phyloP scores from a whole-genome alignment of 2,329 filamentous ascomycete genomes.

The Colletotrichum sojae region DNA sequence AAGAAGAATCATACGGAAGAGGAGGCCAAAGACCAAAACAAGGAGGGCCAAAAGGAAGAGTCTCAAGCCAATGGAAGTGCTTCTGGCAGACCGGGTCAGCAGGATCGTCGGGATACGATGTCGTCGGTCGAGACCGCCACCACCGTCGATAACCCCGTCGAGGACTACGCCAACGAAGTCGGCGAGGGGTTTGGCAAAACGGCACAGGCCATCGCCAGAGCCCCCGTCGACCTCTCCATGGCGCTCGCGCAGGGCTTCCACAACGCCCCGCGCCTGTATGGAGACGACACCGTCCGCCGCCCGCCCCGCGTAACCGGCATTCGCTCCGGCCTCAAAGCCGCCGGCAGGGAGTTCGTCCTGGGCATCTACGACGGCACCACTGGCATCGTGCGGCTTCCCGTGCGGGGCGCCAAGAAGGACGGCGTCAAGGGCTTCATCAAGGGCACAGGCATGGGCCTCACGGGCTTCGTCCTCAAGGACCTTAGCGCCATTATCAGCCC shows the following conservation, averaged over 20 bases:
- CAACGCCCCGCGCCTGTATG: slow-evolving; percentile 79
- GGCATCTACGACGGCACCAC: slow-evolving; percentile 77
- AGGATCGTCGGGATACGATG: slow-evolving; percentile 41
- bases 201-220: slow-evolving; percentile 64
- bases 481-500: slow-evolving; percentile 73
- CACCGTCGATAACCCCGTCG: slow-evolving; percentile 48
- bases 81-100: slow-evolving; percentile 17
- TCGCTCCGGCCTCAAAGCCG: slow-evolving; percentile 73
- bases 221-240: slow-evolving; percentile 73
- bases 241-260: slow-evolving; percentile 79
- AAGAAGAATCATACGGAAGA: slow-evolving; percentile 25
- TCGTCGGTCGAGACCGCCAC: slow-evolving; percentile 39
- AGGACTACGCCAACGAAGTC: slow-evolving; percentile 65
- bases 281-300: slow-evolving; percentile 77
- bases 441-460: slow-evolving; percentile 74
- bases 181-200: slow-evolving; percentile 66
- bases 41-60: slow-evolving; percentile 6
- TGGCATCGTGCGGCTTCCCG: slow-evolving; percentile 72
- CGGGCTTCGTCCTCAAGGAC: slow-evolving; percentile 75
- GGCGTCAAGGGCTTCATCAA: slow-evolving; percentile 63
- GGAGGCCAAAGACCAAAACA: neutral
- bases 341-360: slow-evolving; percentile 72
- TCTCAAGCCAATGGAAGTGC: slow-evolving; percentile 16
- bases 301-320: slow-evolving; percentile 76
- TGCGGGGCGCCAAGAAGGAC: slow-evolving; percentile 68